Conservation (phyloP, 2,329 filamentous ascomycete species). For the Ophiostoma sp. region DNA sequence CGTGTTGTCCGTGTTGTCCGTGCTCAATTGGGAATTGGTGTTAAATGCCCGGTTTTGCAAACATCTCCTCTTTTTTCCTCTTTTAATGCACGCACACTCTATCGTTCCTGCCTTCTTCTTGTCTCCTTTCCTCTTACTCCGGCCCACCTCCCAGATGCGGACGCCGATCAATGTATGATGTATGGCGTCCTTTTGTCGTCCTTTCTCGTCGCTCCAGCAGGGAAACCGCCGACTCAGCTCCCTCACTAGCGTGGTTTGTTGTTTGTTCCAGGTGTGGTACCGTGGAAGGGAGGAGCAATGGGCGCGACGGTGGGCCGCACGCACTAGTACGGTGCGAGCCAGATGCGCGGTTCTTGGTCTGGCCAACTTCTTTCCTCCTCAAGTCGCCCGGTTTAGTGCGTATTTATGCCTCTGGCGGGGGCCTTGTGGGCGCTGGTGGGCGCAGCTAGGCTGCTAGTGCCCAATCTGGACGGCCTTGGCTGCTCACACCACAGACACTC, state of each 20-base stretch:
- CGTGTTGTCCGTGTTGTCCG: background rate
- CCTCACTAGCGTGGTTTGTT: constrained; percentile 9
- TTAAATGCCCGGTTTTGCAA: background rate
- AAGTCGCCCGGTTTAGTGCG: background rate
- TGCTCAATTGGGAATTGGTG: background rate
- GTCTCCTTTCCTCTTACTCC: background rate
- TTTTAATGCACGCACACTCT: background rate
- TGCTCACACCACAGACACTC: constrained; percentile 1
- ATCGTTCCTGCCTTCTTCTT: background rate
- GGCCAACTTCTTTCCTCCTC: background rate
- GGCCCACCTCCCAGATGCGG: constrained; percentile 18
- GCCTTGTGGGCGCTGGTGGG: background rate
- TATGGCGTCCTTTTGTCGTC: constrained; percentile 15
- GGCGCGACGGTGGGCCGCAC: background rate
- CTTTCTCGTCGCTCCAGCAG: background rate
- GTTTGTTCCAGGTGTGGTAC: background rate
- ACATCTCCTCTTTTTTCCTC: background rate
- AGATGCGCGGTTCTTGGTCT: constrained; percentile 16
- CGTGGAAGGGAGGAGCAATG: background rate
- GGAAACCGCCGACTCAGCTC: constrained; percentile 18
- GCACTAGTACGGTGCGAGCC: constrained; percentile 15
- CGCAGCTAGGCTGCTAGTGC: constrained; percentile 22
- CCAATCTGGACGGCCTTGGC: constrained; percentile 21
- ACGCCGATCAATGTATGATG: constrained; percentile 17
- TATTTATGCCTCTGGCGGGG: constrained; percentile 13